phyloP scores from a whole-genome alignment of 192 early-diverging fungal species.

The Coemansia sp. region DNA sequence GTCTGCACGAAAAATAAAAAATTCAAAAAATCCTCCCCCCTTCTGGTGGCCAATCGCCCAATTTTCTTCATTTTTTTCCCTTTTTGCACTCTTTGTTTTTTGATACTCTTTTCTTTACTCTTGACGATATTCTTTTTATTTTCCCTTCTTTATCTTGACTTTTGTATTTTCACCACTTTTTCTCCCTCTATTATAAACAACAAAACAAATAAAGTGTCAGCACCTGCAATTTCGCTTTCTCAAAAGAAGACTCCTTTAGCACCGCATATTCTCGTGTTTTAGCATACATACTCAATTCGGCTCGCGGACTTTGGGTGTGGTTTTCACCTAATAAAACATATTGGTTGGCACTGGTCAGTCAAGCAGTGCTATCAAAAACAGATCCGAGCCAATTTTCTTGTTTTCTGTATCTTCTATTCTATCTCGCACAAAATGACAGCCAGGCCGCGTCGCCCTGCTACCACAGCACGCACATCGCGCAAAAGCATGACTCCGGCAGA shows the following conservation, averaged over 20 bases:
- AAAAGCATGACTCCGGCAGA: slow-evolving; percentile 6
- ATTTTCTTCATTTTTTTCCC: slow-evolving; percentile 9
- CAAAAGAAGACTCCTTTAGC: no score
- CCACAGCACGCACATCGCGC: slow-evolving; percentile 10
- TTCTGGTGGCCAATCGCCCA: neutral
- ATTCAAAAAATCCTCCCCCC: neutral
- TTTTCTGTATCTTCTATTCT: slow-evolving; percentile 3
- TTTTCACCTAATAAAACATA: no score
- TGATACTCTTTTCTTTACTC: slow-evolving; percentile 4
- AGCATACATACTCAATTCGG: no score
- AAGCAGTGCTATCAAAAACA: neutral
- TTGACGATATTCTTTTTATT: slow-evolving; percentile 11
- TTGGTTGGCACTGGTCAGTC: no score
- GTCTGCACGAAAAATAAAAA: neutral
- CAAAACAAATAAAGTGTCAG: no score
- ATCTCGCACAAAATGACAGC: slow-evolving; percentile 14
- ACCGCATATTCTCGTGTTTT: no score
- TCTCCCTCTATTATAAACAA: neutral
- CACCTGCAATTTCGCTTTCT: no score
- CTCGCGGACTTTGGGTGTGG: no score
- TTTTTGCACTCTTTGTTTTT: slow-evolving; percentile 5
- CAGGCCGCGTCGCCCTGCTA: slow-evolving; percentile 27
- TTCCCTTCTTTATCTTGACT: neutral
- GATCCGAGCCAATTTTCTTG: slow-evolving; percentile 1
- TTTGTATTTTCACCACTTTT: slow-evolving; percentile 6